Conservation (phyloP, 139 green algal species). For the Trebouxia sp. region DNA sequence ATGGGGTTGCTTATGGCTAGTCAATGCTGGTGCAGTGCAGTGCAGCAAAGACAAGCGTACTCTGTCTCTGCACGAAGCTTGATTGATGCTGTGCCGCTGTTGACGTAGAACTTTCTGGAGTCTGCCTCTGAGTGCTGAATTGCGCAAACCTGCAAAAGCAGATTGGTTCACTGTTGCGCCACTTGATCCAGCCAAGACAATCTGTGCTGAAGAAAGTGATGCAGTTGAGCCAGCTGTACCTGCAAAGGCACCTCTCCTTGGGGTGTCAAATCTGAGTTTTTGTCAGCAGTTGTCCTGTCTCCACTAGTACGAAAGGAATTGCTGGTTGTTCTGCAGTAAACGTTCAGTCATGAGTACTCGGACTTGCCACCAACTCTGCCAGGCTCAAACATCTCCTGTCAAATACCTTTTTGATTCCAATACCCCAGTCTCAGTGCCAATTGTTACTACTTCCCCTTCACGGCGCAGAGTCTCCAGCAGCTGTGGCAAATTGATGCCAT, state of each 20-base stretch:
- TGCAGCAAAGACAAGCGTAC: conserved; percentile 31
- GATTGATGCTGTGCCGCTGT: conserved; percentile 62
- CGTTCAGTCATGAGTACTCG: background rate
- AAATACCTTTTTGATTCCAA: conserved; percentile 48
- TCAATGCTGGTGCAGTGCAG: background rate
- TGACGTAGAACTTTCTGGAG: conserved; percentile 80
- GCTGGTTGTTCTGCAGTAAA: background rate
- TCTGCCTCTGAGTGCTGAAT: conserved; percentile 57
- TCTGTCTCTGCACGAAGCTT: conserved; percentile 64
- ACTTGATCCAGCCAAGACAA: background rate
- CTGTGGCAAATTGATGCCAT: conserved; percentile 47
- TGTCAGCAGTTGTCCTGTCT: background rate
- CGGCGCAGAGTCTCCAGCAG: conserved; percentile 53
- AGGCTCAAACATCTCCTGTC: no score
- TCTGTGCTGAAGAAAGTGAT: background rate
- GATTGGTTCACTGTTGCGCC: background rate
- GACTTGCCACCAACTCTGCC: no score
- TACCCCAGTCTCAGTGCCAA: conserved; percentile 53
- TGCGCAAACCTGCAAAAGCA: conserved; percentile 51
- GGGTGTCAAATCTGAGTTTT: background rate
- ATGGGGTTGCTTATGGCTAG: background rate
- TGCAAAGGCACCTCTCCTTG: conserved; percentile 60
- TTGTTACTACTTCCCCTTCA: conserved; percentile 45
- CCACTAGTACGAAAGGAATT: no score
- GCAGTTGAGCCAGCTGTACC: conserved; percentile 30